Conservation (phyloP, 192 early-diverging fungal species). For the Rhizophagus prolifer region DNA sequence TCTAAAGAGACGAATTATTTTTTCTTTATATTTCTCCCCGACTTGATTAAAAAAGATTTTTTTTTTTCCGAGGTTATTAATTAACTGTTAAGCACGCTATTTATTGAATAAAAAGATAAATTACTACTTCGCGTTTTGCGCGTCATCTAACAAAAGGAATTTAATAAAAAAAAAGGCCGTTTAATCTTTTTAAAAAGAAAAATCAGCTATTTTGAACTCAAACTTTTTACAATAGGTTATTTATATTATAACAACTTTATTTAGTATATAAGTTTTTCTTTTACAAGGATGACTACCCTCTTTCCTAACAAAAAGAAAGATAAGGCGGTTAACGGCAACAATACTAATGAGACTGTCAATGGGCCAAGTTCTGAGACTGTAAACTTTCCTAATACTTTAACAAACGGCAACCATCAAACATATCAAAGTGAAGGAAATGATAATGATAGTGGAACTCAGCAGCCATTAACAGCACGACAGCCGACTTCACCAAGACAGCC, state of each 20-base stretch:
- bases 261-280: not conserved
- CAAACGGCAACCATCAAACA: not conserved
- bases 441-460: not conserved
- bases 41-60: not conserved
- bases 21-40: not conserved
- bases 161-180: not conserved
- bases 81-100: not conserved
- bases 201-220: not conserved
- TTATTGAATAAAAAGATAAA: not conserved
- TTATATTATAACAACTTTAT: not conserved
- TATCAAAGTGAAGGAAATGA: constrained; percentile 5
- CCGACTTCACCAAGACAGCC: not conserved
- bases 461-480: not conserved
- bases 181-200: not conserved
- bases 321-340: constrained; percentile 12
- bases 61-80: not conserved
- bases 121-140: not conserved
- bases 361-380: not conserved
- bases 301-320: constrained; percentile 13
- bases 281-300: not conserved
- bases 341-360: not conserved
- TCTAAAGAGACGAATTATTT: not conserved
- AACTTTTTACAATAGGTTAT: not conserved
- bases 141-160: not conserved
- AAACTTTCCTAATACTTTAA: not conserved